Evolutionary conservation across 179 eudicot genomes (phyloP), one percentile per base, ranked within the genome.

Genomic region (Nepenthes alata): DNA sequence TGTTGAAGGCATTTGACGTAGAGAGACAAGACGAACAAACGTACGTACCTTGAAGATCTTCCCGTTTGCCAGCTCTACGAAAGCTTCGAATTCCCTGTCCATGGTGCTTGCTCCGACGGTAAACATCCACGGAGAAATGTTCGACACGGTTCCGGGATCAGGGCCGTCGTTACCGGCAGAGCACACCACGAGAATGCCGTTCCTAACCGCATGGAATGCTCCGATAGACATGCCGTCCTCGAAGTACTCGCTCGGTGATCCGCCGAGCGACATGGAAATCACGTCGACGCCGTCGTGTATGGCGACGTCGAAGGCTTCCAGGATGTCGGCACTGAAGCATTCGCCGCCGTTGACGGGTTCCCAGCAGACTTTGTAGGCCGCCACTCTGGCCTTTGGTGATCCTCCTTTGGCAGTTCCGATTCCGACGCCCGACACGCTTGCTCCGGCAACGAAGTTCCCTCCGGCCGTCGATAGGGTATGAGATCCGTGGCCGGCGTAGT

Each of bases 401-500:
- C 93, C 93, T 4, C 96, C 96, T 53, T 83, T 85, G 2, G 80
- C 87, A 0, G 83, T 78, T 15, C 94, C 94, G 2, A 54, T 66
- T 11, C 41, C 68, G 0, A 62, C 0, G 4, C 82, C 89, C 5
- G 53, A 35, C n/a, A 81, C 55, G 2, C 13, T 76, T 5, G 78
- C 81, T 2, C 66, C 72, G 1, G 66, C 61, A 35, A 83, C 87
- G 55, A 78, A 76, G 77, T 66, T 74, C 0, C 96, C 96, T 1
- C 73, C 89, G 0, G 87, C 85, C 0, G 96, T 88, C 6, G 96
- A 88, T 5, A 88, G 71, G 0, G 93, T 88, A 70, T 88, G 96
- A 3, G 73, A 11, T 1, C 95, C 95, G 14, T 87, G 91, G 0
- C 95, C 95, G 0, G 69, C 82, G 0, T n/a, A 10, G 72, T 87